phyloP scores from a whole-genome alignment of 345 rosid species.

The Garcia nutans region DNA sequence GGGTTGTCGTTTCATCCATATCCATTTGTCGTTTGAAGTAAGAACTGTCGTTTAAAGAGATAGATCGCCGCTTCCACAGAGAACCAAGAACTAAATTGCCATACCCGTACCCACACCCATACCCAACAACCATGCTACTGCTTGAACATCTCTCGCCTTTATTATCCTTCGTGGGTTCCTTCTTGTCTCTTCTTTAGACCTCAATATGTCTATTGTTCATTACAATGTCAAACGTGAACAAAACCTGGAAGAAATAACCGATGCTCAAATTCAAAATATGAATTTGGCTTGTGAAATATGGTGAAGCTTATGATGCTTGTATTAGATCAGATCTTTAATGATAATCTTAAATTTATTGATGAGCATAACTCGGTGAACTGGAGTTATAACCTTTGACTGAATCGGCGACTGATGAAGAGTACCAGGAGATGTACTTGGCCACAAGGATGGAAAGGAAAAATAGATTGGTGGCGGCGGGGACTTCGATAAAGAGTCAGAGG shows the following conservation, averaged over 20 bases:
- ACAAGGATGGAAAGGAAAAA: conserved; percentile 29
- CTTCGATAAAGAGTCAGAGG: not conserved
- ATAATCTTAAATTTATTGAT: conserved; percentile 52
- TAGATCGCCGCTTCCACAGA: too few species aligned
- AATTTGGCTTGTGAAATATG: conserved; percentile 58
- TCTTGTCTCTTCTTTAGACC: conserved; percentile 28
- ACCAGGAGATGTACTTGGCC: conserved; percentile 40
- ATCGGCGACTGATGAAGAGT: conserved; percentile 58
- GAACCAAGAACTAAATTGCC: too few species aligned
- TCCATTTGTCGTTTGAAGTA: too few species aligned
- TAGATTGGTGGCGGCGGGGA: not conserved
- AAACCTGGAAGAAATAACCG: conserved; percentile 19
- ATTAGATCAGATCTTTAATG: conserved; percentile 54
- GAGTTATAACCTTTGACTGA: conserved; percentile 52
- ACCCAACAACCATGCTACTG: not conserved
- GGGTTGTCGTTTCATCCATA: too few species aligned
- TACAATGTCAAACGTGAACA: conserved; percentile 32
- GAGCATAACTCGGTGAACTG: conserved; percentile 45
- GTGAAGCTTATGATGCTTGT: conserved; percentile 45
- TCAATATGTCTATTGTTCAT: conserved; percentile 53
- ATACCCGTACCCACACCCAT: not conserved
- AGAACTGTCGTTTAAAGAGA: too few species aligned
- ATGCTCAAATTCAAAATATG: conserved; percentile 30
- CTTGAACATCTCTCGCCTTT: not conserved
- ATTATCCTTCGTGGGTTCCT: not conserved